Evolutionary conservation across 495 filamentous ascomycete species (phyloP).

Genomic region (Penicillium egyptiacum): DNA sequence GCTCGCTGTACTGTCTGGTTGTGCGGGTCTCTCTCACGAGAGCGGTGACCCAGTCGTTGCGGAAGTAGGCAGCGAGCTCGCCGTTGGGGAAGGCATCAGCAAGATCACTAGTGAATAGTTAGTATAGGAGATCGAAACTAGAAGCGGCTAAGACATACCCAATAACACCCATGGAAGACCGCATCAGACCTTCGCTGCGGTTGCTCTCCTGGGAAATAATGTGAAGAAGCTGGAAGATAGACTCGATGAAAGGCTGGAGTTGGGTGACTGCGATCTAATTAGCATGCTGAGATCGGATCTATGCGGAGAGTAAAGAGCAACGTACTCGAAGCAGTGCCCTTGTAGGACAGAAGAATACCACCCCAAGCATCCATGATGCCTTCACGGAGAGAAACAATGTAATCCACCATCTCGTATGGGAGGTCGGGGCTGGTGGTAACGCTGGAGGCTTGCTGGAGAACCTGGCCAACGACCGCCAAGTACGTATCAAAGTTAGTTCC

Average conservation of each 20-base stretch:
- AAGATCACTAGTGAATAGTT: slow-evolving; percentile 67
- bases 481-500: slow-evolving; percentile 90
- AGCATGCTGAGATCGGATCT: slow-evolving; percentile 1
- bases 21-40: slow-evolving; percentile 85
- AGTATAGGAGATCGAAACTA: slow-evolving; percentile 27
- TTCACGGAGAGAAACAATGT: slow-evolving; percentile 89
- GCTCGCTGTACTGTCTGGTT: slow-evolving; percentile 77
- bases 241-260: slow-evolving; percentile 74
- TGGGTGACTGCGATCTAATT: slow-evolving; percentile 53
- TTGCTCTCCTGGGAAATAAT: slow-evolving; percentile 76
- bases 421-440: slow-evolving; percentile 71
- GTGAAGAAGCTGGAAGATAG: slow-evolving; percentile 87
- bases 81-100: slow-evolving; percentile 92
- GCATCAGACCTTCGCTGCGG: slow-evolving; percentile 86
- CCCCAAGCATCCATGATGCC: slow-evolving; percentile 99
- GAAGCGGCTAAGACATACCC: slow-evolving; percentile 60
- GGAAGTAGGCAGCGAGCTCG: slow-evolving; percentile 78
- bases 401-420: slow-evolving; percentile 89
- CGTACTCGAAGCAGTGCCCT: slow-evolving; percentile 56
- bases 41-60: slow-evolving; percentile 80
- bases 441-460: slow-evolving; percentile 85
- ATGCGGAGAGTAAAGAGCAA: not conserved
- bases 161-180: slow-evolving; percentile 92
- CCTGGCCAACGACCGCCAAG: slow-evolving; percentile 84
- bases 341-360: slow-evolving; percentile 91